A percentile compares a stretch with the other conserved stretches of the same genome.
phyloP scores from a whole-genome alignment of 352 stramenopile species.

The Pythium phragmitis region DNA sequence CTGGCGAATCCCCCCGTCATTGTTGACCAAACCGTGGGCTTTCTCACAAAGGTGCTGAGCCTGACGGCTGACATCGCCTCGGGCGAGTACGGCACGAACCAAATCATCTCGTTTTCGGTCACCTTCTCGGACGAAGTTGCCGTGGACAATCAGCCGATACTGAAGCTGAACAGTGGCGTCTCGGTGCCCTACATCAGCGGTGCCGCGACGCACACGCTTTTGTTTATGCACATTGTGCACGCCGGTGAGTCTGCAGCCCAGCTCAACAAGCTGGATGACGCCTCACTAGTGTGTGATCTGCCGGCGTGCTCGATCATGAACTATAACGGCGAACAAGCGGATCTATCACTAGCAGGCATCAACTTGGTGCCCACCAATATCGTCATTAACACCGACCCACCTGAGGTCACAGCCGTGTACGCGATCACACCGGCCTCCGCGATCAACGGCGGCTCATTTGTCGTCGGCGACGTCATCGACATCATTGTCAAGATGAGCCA shows the following conservation, averaged over 20 bases:
- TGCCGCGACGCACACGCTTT: constrained; percentile 40
- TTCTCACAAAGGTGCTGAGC: constrained; percentile 41
- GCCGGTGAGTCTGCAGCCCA: constrained; percentile 38
- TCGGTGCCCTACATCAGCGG: constrained; percentile 61
- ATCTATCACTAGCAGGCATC: constrained; percentile 41
- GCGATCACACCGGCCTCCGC: constrained; percentile 45
- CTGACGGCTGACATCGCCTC: constrained; percentile 46
- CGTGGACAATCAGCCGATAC: constrained; percentile 42
- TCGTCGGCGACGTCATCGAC: constrained; percentile 77
- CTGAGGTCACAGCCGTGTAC: constrained; percentile 62
- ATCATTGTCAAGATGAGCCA: constrained; percentile 76
- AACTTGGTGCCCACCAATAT: constrained; percentile 48
- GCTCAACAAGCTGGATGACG: constrained; percentile 63
- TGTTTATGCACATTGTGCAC: constrained; percentile 76
- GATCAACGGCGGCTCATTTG: constrained; percentile 66
- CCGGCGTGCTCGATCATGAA: constrained; percentile 61
- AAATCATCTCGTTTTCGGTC: constrained; percentile 68
- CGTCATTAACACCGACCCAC: constrained; percentile 54
- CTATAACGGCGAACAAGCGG: constrained; percentile 51
- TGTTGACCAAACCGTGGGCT: constrained; percentile 44
- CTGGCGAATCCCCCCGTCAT: constrained; percentile 46
- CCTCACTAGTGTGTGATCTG: constrained; percentile 43
- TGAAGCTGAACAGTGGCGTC: constrained; percentile 63
- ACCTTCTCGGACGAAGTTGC: constrained; percentile 78
- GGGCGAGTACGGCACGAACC: constrained; percentile 67